Conservation (phyloP, 2,329 filamentous ascomycete species). For the Fusarium piperis region DNA sequence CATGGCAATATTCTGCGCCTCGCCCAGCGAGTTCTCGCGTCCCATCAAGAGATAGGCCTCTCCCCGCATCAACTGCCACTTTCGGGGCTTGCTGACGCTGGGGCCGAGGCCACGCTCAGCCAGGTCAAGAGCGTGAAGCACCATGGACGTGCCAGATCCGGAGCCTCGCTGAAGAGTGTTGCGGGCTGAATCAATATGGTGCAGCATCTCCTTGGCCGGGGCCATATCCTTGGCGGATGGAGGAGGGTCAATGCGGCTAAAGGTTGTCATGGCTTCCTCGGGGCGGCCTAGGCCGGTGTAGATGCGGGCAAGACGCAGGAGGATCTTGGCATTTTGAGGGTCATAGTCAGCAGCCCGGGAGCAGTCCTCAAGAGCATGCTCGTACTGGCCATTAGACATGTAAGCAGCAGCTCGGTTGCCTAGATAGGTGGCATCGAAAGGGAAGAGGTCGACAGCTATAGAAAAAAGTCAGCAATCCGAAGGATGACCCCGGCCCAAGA, state of each 20-base stretch:
- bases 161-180: constrained; percentile 78
- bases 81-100: constrained; percentile 82
- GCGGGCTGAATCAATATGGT: constrained; percentile 82
- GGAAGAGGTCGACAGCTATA: constrained; percentile 86
- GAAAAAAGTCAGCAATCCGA: constrained; percentile 30
- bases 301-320: constrained; percentile 88
- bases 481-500: not conserved
- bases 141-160: constrained; percentile 87
- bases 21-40: constrained; percentile 85
- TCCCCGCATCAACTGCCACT: constrained; percentile 92
- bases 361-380: constrained; percentile 86
- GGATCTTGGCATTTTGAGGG: constrained; percentile 85
- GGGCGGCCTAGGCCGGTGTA: constrained; percentile 89
- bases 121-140: constrained; percentile 88
- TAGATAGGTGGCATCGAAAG: constrained; percentile 86
- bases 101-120: constrained; percentile 82
- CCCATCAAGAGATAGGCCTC: constrained; percentile 95
- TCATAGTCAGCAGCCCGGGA: constrained; percentile 84
- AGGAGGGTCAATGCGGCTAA: constrained; percentile 80
- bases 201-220: constrained; percentile 84
- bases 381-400: constrained; percentile 85
- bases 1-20: constrained; percentile 94
- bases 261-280: constrained; percentile 85
- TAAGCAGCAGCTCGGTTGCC: constrained; percentile 95
- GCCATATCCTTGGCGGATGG: constrained; percentile 87